Conservation (phyloP, 768 basidiomycete species). For the Hygrophorus russula region DNA sequence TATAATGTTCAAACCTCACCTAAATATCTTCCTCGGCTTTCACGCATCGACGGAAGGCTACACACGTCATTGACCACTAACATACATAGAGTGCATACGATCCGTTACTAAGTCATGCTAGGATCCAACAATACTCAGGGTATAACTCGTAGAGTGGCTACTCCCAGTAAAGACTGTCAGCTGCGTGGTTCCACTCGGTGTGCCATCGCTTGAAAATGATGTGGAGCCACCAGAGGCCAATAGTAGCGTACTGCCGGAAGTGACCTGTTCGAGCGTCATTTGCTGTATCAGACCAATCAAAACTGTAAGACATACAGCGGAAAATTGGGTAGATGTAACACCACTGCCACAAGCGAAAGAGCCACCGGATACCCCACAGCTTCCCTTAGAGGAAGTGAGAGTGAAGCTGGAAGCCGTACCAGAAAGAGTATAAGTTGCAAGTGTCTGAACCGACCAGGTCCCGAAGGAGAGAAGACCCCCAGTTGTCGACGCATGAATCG, state of each 20-base stretch:
- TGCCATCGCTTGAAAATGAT: slow-evolving; percentile 35
- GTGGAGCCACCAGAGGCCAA: slow-evolving; percentile 40
- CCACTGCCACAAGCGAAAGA: slow-evolving; percentile 41
- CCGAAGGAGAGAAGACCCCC: slow-evolving; percentile 46
- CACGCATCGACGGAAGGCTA: no score
- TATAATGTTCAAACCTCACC: no score
- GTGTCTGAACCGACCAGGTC: slow-evolving; percentile 52
- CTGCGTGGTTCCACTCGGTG: slow-evolving; percentile 39
- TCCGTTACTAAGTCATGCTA: slow-evolving; percentile 7
- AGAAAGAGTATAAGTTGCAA: slow-evolving; percentile 41
- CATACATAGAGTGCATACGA: no score
- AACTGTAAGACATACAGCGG: slow-evolving; percentile 30
- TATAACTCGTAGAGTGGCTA: slow-evolving; percentile 23
- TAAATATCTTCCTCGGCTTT: no score
- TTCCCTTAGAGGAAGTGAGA: slow-evolving; percentile 47
- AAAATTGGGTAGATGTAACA: slow-evolving; percentile 34
- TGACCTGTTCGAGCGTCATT: slow-evolving; percentile 20
- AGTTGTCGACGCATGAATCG: slow-evolving; percentile 28
- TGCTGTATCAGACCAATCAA: not conserved
- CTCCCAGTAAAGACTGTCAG: slow-evolving; percentile 27
- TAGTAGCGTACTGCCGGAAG: slow-evolving; percentile 35
- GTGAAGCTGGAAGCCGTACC: slow-evolving; percentile 42
- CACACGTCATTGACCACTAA: no score
- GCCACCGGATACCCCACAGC: slow-evolving; percentile 37
- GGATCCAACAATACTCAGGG: slow-evolving; percentile 25